A percentile compares a stretch with the other conserved stretches of the same genome.
phyloP scores from a whole-genome alignment of 345 rosid species.

The Eucalyptus cloeziana region DNA sequence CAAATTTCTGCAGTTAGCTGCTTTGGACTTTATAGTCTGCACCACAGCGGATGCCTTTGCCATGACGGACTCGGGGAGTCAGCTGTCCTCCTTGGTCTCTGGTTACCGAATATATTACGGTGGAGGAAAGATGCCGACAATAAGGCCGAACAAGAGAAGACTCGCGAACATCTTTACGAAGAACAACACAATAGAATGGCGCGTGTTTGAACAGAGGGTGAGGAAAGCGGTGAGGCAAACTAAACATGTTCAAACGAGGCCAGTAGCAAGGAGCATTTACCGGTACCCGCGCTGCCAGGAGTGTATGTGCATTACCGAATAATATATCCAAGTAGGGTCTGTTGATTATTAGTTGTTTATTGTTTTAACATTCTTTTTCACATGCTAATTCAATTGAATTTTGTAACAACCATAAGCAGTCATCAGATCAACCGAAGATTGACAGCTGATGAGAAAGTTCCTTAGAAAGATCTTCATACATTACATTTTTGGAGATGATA shows the following conservation, averaged over 20 bases:
- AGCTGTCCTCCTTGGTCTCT: constrained; percentile 75
- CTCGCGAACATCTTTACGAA: constrained; percentile 57
- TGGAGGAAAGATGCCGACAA: constrained; percentile 89
- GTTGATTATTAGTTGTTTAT: neutral
- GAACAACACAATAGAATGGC: constrained; percentile 81
- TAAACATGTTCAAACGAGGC: constrained; percentile 67
- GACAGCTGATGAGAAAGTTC: neutral
- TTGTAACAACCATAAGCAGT: neutral
- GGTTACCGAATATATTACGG: constrained; percentile 81
- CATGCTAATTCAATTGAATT: neutral
- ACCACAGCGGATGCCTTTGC: constrained; percentile 82
- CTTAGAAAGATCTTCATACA: neutral
- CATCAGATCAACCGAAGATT: neutral
- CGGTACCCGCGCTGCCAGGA: constrained; percentile 79
- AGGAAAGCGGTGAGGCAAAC: constrained; percentile 92
- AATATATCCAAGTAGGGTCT: neutral
- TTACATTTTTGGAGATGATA: neutral
- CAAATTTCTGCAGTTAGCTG: constrained; percentile 53
- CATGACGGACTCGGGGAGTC: constrained; percentile 98
- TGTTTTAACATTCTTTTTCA: neutral
- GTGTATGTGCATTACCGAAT: constrained; percentile 57
- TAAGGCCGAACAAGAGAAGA: constrained; percentile 76
- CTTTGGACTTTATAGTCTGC: constrained; percentile 88
- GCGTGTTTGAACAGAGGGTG: constrained; percentile 79
- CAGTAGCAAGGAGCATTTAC: constrained; percentile 78